phyloP scores from a whole-genome alignment of 2,329 filamentous ascomycete species.

The Elsinoe ampelina region DNA sequence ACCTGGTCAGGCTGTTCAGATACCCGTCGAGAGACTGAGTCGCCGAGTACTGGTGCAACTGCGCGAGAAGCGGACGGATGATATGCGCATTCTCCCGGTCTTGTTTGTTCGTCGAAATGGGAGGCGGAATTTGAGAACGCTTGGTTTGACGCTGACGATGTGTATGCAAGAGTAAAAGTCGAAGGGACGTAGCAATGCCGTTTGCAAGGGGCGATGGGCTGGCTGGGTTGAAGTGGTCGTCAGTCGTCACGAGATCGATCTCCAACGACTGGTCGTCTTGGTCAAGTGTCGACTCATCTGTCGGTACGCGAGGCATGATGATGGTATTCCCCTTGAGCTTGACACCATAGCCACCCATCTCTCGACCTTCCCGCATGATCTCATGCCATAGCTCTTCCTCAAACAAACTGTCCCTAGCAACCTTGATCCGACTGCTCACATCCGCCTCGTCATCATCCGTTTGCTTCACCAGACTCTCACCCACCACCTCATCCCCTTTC shows the following conservation, averaged over 20 bases:
- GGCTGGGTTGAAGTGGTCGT: slow-evolving; percentile 23
- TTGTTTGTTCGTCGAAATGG: slow-evolving; percentile 43
- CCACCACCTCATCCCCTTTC: slow-evolving; percentile 48
- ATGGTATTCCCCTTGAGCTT: slow-evolving; percentile 45
- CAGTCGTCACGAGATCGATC: slow-evolving; percentile 57
- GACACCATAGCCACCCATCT: slow-evolving; percentile 61
- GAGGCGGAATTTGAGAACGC: slow-evolving; percentile 55
- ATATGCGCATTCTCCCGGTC: slow-evolving; percentile 46
- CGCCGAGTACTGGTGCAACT: slow-evolving; percentile 41
- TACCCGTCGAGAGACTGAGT: slow-evolving; percentile 30
- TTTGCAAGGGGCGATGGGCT: slow-evolving; percentile 41
- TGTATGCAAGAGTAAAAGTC: slow-evolving; percentile 67
- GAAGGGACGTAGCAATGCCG: slow-evolving; percentile 55
- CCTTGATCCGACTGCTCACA: slow-evolving; percentile 59
- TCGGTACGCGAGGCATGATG: slow-evolving; percentile 21
- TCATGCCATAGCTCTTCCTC: slow-evolving; percentile 87
- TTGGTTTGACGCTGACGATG: slow-evolving; percentile 66
- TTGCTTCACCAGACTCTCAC: slow-evolving; percentile 37
- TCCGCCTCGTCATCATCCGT: slow-evolving; percentile 44
- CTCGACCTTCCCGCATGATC: slow-evolving; percentile 69
- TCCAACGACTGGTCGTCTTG: slow-evolving; percentile 23
- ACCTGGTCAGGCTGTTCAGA: slow-evolving; percentile 17
- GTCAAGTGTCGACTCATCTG: not conserved
- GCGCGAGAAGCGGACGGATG: slow-evolving; percentile 48
- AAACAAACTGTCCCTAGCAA: slow-evolving; percentile 69